Base-by-base conservation (phyloP, 1,284 basidiomycete species). In the Coniferiporia weirii region DNA sequence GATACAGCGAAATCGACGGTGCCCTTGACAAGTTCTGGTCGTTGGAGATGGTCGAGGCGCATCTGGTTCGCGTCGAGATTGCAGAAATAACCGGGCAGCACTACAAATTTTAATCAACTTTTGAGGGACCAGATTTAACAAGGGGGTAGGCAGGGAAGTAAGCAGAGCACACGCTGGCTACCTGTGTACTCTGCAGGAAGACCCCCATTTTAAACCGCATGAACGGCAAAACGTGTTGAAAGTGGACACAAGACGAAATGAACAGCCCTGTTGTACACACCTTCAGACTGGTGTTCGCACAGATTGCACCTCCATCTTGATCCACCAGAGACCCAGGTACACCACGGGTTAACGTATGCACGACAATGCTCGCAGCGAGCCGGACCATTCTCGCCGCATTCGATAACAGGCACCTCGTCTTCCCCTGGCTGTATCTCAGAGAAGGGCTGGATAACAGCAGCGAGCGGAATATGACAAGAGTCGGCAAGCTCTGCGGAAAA, bases 311-410 rank as follows among this genome's bases (percentile, higher is more conserved):
- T 85, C 92, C 95, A 99, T 65, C 80, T 84, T 62, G 83, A 82
- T 2, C 97, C 97, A 8, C 92, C 93, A 40, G 91, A 83, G 15
- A 85, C 78, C 82, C 93, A 99, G 35, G 80, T 79, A 69, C 89
- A 94, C 95, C 95, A 99, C 0, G 95, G 89, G 70, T 98, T 99
- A 68, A 99, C 82, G 72, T 99, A 99, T 0, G 82, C 93, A 65
- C 93, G 81, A 73, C 97, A 99, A 48, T 83, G 78, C 56, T 81
- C 83, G 70, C 97, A 99, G 40, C 97, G 81, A 12, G 91, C 84
- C 13, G 96, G 97, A 8, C 95, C 95, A 7, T 72, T 70, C 70
- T 79, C 71, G 47, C 83, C 82, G 19, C 78, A 78, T 66, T 89
- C 76, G 7, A 98, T 84, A 4, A 94, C 67, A 0, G 95, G 95